These are phyloP conservation scores for Stachybotrys elegans DNA, from an alignment of 2,329 filamentous ascomycete species.

Conservation along the genomic window DNA sequence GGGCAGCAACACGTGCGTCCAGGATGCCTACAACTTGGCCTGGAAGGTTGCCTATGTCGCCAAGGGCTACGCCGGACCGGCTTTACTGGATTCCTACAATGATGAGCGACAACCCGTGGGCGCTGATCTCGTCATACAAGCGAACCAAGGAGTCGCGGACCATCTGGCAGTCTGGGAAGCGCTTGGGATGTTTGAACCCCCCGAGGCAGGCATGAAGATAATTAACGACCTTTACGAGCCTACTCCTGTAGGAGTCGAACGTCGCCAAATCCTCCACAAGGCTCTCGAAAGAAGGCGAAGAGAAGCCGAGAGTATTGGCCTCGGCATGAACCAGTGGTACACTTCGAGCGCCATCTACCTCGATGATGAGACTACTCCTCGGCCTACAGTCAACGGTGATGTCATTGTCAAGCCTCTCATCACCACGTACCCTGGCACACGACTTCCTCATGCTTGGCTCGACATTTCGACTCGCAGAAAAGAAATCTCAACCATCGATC, in stretches of 20 bases:
- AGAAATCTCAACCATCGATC: constrained; percentile 53
- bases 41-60: constrained; percentile 48
- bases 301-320: neutral
- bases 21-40: constrained; percentile 50
- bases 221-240: neutral
- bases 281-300: neutral
- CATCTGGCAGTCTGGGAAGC: constrained; percentile 41
- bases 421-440: constrained; percentile 52
- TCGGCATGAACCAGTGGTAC: constrained; percentile 3
- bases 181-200: constrained; percentile 26
- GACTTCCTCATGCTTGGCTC: constrained; percentile 60
- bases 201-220: neutral
- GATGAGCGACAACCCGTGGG: constrained; percentile 45
- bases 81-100: constrained; percentile 38
- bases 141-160: constrained; percentile 52
- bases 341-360: constrained; percentile 13
- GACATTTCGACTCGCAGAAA: constrained; percentile 28
- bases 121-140: constrained; percentile 42
- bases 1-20: constrained; percentile 53
- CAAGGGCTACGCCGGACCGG: constrained; percentile 22
- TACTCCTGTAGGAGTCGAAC: neutral
- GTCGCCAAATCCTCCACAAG: neutral
- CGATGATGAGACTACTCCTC: constrained; percentile 30
- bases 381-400: constrained; percentile 24
- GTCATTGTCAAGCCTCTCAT: constrained; percentile 36